Evolutionary conservation across 2,329 filamentous ascomycete genomes (phyloP).

Genomic region (Exophiala phaeomuriformis): DNA sequence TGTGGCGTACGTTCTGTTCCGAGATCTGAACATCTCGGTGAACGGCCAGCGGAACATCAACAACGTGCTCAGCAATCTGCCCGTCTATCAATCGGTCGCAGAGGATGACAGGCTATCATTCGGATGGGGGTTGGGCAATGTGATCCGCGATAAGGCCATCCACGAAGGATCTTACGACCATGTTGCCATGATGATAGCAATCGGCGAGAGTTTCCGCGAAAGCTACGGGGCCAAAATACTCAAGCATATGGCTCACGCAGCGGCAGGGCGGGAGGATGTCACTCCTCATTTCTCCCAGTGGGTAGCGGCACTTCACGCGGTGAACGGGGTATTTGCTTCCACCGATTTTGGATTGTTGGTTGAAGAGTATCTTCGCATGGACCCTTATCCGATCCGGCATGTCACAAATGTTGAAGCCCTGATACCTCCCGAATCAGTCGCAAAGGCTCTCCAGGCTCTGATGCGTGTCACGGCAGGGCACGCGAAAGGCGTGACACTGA

Average conservation of each 20-base stretch:
- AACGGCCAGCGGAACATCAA: slow-evolving; percentile 23
- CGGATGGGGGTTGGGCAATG: slow-evolving; percentile 20
- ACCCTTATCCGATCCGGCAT: slow-evolving; percentile 15
- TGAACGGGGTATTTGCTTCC: slow-evolving; percentile 21
- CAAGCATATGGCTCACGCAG: slow-evolving; percentile 8
- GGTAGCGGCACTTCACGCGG: slow-evolving; percentile 16
- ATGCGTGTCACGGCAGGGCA: slow-evolving; percentile 18
- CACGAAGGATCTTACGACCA: slow-evolving; percentile 24
- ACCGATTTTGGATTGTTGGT: slow-evolving; percentile 23
- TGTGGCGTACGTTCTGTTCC: slow-evolving; percentile 16
- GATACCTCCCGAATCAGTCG: slow-evolving; percentile 15
- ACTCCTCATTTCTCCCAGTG: slow-evolving; percentile 24
- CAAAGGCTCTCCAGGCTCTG: slow-evolving; percentile 17
- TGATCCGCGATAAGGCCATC: slow-evolving; percentile 19
- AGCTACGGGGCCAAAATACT: slow-evolving; percentile 21
- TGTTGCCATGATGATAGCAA: slow-evolving; percentile 19
- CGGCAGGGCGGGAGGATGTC: slow-evolving; percentile 15
- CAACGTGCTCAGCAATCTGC: slow-evolving; percentile 19
- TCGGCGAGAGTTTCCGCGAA: slow-evolving; percentile 23
- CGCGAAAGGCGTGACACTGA: slow-evolving; percentile 17
- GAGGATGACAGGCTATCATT: slow-evolving; percentile 18
- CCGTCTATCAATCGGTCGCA: slow-evolving; percentile 13
- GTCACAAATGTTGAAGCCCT: slow-evolving; percentile 6
- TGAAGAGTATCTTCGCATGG: slow-evolving; percentile 22
- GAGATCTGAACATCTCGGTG: slow-evolving; percentile 21